These are phyloP conservation scores for Sesbania bispinosa DNA, from an alignment of 306 rosid genomes.

Conservation along the genomic window DNA sequence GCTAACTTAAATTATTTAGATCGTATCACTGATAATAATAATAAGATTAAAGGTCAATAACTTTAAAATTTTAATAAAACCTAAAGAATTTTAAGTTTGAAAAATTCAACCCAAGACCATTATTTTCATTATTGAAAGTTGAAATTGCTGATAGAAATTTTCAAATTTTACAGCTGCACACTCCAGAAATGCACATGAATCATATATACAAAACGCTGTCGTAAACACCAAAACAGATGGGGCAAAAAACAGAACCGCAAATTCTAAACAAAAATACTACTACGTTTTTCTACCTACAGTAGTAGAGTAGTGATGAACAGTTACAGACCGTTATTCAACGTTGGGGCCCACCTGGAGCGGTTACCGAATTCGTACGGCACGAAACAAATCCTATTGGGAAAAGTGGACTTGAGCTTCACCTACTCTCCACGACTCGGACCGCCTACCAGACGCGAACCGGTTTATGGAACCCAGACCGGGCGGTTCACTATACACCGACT, in stretches of 20 bases:
- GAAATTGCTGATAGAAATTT: conserved; percentile 9
- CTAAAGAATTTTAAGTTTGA: no score
- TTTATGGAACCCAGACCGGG: conserved; percentile 60
- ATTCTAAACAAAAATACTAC: conserved; percentile 3
- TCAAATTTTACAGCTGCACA: conserved; percentile 29
- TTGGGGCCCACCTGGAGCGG: background rate
- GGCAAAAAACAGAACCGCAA: background rate
- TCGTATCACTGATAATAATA: no score
- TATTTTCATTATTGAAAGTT: background rate
- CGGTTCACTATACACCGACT: conserved; percentile 50
- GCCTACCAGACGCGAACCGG: conserved; percentile 80
- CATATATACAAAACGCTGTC: conserved; percentile 39
- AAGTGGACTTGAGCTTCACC: conserved; percentile 39
- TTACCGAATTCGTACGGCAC: background rate
- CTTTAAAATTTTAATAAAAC: background rate
- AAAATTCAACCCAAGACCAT: no score
- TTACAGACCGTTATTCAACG: conserved; percentile 49
- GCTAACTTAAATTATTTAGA: background rate
- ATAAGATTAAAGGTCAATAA: no score
- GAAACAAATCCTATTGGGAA: background rate
- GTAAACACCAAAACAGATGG: background rate
- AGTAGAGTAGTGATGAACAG: background rate
- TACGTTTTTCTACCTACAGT: conserved; percentile 20
- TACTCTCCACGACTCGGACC: conserved; percentile 55
- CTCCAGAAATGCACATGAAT: background rate